Conservation (phyloP, 768 basidiomycete species). For the Lactarius pseudohatsudake region DNA sequence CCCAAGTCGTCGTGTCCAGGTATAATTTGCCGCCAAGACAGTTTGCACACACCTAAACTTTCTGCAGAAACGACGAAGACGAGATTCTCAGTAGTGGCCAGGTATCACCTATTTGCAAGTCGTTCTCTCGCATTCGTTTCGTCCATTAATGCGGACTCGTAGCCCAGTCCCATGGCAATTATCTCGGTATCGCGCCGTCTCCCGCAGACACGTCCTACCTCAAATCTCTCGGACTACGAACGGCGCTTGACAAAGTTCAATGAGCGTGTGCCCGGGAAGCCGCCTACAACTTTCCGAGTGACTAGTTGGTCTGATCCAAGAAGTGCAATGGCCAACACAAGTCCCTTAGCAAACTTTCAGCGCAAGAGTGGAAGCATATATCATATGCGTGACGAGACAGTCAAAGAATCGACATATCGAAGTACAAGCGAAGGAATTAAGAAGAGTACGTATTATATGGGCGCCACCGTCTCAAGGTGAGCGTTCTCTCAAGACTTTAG, state of each 20-base stretch:
- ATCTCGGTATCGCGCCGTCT: slow-evolving; percentile 19
- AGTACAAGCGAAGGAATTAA: slow-evolving; percentile 1
- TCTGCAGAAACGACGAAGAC: slow-evolving; percentile 45
- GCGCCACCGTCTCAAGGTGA: slow-evolving; percentile 14
- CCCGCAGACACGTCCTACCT: slow-evolving; percentile 22
- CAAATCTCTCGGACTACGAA: slow-evolving; percentile 38
- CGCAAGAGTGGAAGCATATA: slow-evolving; percentile 3
- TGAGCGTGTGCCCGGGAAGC: slow-evolving; percentile 42
- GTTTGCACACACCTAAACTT: slow-evolving; percentile 1
- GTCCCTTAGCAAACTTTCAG: neutral
- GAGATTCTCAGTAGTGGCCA: slow-evolving; percentile 78
- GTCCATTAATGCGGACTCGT: neutral
- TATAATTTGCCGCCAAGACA: slow-evolving; percentile 30
- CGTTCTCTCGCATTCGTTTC: neutral
- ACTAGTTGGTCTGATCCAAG: slow-evolving; percentile 58
- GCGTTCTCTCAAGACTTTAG: neutral
- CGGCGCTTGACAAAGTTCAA: slow-evolving; percentile 40
- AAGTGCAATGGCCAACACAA: slow-evolving; percentile 41
- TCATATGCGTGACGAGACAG: slow-evolving; percentile 16
- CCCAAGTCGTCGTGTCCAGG: slow-evolving; percentile 44
- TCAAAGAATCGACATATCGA: slow-evolving; percentile 9
- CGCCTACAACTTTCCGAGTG: slow-evolving; percentile 42
- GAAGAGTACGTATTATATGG: slow-evolving; percentile 9
- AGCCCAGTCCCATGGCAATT: slow-evolving; percentile 14
- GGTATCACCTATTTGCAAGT: slow-evolving; percentile 65